These are phyloP conservation scores for Tilletia indica DNA, from an alignment of 1,284 basidiomycete species.

Conservation along the genomic window DNA sequence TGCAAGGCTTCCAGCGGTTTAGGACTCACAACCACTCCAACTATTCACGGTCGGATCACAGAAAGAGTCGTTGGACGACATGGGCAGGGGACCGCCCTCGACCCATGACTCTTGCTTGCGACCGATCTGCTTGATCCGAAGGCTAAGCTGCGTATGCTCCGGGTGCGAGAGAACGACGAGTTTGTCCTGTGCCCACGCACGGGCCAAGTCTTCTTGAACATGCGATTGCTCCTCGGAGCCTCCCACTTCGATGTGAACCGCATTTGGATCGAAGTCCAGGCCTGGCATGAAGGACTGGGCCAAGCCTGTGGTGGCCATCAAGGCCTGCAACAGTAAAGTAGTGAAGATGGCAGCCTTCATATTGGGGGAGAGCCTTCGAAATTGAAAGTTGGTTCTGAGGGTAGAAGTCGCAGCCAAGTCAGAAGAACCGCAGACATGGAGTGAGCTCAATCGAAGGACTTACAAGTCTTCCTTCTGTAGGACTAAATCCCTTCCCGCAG, in stretches of 20 bases:
- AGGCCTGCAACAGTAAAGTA: neutral
- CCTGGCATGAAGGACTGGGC: neutral
- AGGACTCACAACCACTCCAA: conserved; percentile 35
- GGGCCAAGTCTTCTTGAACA: neutral
- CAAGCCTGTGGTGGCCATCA: neutral
- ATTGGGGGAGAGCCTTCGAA: no score
- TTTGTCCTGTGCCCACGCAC: conserved; percentile 7
- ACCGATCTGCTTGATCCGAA: conserved; percentile 44
- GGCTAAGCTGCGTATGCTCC: conserved; percentile 39
- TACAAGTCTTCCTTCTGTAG: no score
- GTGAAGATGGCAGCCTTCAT: no score
- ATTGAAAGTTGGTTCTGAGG: no score
- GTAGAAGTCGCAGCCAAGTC: no score
- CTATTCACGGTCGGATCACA: conserved; percentile 50
- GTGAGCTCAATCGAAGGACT: no score
- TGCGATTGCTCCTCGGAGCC: neutral
- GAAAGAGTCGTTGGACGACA: conserved; percentile 36
- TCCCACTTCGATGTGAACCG: conserved; percentile 1
- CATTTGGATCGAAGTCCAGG: neutral
- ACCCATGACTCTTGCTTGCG: conserved; percentile 16
- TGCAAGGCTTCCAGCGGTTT: neutral
- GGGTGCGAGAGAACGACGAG: conserved; percentile 34
- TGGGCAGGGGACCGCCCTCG: conserved; percentile 24
- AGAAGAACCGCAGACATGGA: no score
- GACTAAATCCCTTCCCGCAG: no score